A percentile compares a stretch with the other conserved stretches of the same genome.
Conservation (phyloP, 306 rosid species). For the Dalbergia cultrata region DNA sequence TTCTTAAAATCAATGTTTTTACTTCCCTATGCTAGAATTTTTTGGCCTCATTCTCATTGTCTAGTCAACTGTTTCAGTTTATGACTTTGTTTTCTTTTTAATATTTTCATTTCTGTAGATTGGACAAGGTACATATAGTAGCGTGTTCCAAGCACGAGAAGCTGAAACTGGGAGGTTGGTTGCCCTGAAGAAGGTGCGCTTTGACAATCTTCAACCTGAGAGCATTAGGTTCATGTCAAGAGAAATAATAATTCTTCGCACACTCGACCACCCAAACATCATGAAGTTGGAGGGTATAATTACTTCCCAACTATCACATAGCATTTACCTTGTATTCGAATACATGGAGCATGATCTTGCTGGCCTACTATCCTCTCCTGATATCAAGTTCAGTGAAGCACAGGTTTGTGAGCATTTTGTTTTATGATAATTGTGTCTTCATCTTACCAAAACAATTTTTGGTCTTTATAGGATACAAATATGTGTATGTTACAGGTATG, state of each 20-base stretch:
- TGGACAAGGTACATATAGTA: constrained; percentile 98
- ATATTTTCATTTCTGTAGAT: constrained; percentile 55
- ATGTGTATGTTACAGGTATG: constrained; percentile 15
- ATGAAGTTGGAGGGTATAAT: constrained; percentile 91
- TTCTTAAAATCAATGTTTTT: not conserved
- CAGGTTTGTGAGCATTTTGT: constrained; percentile 68
- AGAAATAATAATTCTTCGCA: constrained; percentile 85
- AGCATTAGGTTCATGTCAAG: constrained; percentile 96
- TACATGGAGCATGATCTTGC: constrained; percentile 99
- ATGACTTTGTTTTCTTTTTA: not conserved
- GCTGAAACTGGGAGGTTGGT: constrained; percentile 79
- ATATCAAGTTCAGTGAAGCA: constrained; percentile 72
- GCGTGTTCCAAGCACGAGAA: constrained; percentile 88
- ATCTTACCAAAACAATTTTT: too few relatives aligned
- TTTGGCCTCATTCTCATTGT: constrained; percentile 27
- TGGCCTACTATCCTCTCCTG: constrained; percentile 79
- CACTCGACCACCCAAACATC: constrained; percentile 96
- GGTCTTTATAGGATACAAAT: too few relatives aligned
- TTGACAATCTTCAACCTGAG: constrained; percentile 83
- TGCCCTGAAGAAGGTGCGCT: constrained; percentile 94
- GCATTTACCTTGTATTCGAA: constrained; percentile 94
- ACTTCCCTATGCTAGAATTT: constrained; percentile 7
- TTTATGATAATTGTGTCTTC: constrained; percentile 5
- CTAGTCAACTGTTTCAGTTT: constrained; percentile 21
- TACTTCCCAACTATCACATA: constrained; percentile 76